A percentile compares a stretch with the other conserved stretches of the same genome.
Conservation (phyloP, 73 alveolate species). For the Paramecium primaurelia region DNA sequence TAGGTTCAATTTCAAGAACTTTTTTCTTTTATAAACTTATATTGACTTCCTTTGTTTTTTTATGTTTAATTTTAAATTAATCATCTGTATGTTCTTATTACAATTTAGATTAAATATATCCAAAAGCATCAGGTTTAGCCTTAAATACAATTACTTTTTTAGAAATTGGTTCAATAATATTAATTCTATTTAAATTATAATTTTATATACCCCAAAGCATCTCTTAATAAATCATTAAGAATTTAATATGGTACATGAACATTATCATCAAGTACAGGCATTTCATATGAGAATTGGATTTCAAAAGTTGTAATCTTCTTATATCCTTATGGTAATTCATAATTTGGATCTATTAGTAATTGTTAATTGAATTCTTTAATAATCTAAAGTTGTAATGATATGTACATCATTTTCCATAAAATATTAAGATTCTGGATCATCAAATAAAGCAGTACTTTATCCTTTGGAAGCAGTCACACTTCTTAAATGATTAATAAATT, state of each 20-base stretch:
- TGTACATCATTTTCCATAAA: background rate
- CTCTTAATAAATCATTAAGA: background rate
- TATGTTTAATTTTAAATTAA: background rate
- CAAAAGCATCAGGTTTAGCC: slow-evolving; percentile 17
- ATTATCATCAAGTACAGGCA: background rate
- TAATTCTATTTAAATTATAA: background rate
- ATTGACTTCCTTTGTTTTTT: background rate
- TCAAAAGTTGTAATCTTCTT: background rate
- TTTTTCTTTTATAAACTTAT: background rate
- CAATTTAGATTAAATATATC: background rate
- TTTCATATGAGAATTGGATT: background rate
- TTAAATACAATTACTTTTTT: background rate
- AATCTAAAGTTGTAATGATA: background rate
- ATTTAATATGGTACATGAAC: background rate
- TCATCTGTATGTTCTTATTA: background rate
- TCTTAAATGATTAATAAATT: background rate
- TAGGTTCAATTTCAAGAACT: slow-evolving; percentile 33
- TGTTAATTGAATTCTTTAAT: background rate
- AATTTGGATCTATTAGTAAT: background rate
- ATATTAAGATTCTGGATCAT: slow-evolving; percentile 25
- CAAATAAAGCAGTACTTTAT: background rate
- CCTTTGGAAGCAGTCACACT: background rate
- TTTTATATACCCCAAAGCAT: background rate
- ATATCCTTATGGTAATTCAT: background rate
- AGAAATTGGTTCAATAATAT: slow-evolving; percentile 21